Evolutionary conservation across 441 rosid species (phyloP).

Genomic region (Erysimum cheiri): DNA sequence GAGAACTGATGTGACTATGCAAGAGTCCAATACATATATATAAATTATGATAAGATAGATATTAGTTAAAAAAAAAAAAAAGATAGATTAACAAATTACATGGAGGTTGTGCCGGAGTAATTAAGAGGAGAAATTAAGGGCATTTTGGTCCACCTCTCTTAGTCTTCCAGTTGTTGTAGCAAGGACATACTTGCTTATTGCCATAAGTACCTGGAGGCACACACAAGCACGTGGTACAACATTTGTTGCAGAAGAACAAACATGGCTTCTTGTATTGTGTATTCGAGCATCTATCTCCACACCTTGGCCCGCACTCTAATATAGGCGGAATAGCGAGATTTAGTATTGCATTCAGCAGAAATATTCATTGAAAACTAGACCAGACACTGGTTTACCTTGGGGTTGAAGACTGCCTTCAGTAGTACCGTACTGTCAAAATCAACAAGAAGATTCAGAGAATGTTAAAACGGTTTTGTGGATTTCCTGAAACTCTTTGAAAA

Average conservation of each 20-base stretch:
- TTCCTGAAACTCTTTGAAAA: slow-evolving; percentile 34
- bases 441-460: slow-evolving; percentile 24
- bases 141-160: slow-evolving; percentile 47
- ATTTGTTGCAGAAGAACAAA: slow-evolving; percentile 72
- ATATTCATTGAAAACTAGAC: not conserved
- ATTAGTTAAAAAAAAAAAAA: too few species aligned
- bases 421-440: slow-evolving; percentile 57
- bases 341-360: not conserved
- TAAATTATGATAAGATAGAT: slow-evolving; percentile 11
- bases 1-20: slow-evolving; percentile 28
- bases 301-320: slow-evolving; percentile 64
- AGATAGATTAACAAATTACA: slow-evolving; percentile 19
- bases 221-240: slow-evolving; percentile 58
- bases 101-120: not conserved
- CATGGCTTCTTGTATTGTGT: slow-evolving; percentile 80
- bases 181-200: slow-evolving; percentile 47
- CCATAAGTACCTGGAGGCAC: slow-evolving; percentile 49
- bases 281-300: slow-evolving; percentile 65
- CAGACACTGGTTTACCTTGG: slow-evolving; percentile 52
- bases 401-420: slow-evolving; percentile 82
- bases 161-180: slow-evolving; percentile 47
- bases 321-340: not conserved
- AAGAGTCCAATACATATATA: slow-evolving; percentile 16
- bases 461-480: not conserved
- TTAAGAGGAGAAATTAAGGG: slow-evolving; percentile 36